Percentiles rank a stretch among this genome's conserved stretches.
phyloP scores from a whole-genome alignment of 192 early-diverging fungal species.

The Umbelopsis vinacea region DNA sequence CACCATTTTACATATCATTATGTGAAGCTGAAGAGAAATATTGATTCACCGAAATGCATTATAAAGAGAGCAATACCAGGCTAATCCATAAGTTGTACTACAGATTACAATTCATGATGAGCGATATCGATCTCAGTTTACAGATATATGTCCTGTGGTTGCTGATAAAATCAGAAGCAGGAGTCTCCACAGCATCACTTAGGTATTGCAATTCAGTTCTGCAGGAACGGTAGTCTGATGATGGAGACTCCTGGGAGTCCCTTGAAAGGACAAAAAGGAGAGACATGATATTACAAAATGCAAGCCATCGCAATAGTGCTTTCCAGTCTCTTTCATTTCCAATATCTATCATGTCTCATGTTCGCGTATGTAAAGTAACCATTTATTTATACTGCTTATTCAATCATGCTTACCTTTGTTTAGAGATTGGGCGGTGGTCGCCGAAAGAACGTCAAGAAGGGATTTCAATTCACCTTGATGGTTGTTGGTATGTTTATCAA shows the following conservation, averaged over 20 bases:
- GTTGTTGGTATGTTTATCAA: conserved; percentile 74
- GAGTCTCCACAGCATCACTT: too few species aligned
- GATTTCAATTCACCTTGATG: conserved; percentile 97
- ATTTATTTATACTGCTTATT: too few species aligned
- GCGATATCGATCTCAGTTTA: too few species aligned
- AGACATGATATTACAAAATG: not conserved
- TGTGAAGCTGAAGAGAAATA: too few species aligned
- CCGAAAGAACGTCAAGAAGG: conserved; percentile 96
- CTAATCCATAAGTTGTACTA: too few species aligned
- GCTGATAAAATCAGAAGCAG: too few species aligned
- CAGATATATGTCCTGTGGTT: too few species aligned
- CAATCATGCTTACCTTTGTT: conserved; percentile 1
- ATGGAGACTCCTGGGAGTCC: conserved; percentile 7
- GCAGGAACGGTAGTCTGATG: conserved; percentile 7
- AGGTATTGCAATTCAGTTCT: too few species aligned
- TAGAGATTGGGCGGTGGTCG: conserved; percentile 67
- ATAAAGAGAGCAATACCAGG: too few species aligned
- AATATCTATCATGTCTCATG: conserved; percentile 13
- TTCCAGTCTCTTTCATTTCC: conserved; percentile 4
- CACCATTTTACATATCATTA: too few species aligned
- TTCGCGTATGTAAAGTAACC: not conserved
- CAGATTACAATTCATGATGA: too few species aligned
- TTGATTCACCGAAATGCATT: too few species aligned
- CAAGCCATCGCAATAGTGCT: not conserved
- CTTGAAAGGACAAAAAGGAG: conserved; percentile 19